phyloP scores from a whole-genome alignment of 352 stramenopile species.

The Albugo candida region DNA sequence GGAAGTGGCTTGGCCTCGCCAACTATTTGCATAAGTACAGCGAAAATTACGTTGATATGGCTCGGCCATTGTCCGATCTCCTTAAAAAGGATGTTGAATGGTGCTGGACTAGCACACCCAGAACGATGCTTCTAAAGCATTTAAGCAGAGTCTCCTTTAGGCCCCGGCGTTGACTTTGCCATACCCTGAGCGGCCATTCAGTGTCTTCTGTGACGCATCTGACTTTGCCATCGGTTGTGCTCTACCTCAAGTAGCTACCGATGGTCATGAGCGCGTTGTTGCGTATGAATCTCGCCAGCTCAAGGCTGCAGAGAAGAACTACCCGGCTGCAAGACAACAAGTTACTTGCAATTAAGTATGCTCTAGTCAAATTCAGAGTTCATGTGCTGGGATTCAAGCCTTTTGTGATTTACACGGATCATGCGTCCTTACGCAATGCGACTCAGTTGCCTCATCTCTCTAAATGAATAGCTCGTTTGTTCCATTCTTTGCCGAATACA shows the following conservation, averaged over 20 bases:
- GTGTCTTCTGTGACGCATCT: constrained; percentile 3
- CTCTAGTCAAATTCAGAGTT: not conserved
- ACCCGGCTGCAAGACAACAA: not conserved
- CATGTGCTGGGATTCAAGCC: not conserved
- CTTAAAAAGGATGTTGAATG: not conserved
- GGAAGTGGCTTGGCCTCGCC: not conserved
- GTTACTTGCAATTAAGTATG: not conserved
- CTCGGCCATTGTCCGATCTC: not conserved
- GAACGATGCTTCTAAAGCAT: not conserved
- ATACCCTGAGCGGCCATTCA: not conserved
- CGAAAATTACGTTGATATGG: not conserved
- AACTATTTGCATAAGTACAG: not conserved
- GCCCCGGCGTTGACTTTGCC: not conserved
- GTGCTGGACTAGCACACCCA: not conserved
- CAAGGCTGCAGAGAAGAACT: not conserved
- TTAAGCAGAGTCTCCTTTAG: not conserved
- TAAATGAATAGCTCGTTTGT: constrained; percentile 12
- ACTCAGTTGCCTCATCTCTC: not conserved
- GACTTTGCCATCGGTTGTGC: constrained; percentile 1
- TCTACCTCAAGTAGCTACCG: not conserved
- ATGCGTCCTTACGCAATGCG: not conserved
- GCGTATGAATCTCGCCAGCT: constrained; percentile 2
- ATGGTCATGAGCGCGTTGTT: not conserved
- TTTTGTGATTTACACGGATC: constrained; percentile 3
- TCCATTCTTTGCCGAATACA: constrained; percentile 14